These are phyloP conservation scores for Trichoderma semiorbis DNA, from an alignment of 2,329 filamentous ascomycete species.

Conservation along the genomic window DNA sequence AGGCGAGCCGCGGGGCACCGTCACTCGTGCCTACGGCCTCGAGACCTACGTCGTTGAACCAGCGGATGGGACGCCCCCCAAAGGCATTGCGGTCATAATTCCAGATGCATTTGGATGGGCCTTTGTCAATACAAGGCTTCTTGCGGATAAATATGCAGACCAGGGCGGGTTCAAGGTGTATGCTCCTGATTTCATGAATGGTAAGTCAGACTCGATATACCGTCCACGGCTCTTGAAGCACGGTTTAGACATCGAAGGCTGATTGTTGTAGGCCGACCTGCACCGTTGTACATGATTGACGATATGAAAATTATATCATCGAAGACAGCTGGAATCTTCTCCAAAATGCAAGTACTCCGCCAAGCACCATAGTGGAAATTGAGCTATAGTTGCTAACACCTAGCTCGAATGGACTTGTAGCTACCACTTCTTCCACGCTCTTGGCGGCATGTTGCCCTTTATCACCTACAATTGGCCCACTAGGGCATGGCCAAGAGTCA, in stretches of 20 bases:
- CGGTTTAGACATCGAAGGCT: not conserved
- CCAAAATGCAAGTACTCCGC: not conserved
- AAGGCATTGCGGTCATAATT: conserved; percentile 51
- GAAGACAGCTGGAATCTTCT: not conserved
- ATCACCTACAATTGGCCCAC: conserved; percentile 30
- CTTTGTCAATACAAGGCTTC: conserved; percentile 49
- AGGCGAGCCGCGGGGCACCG: conserved; percentile 43
- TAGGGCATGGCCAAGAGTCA: conserved; percentile 34
- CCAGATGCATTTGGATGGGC: conserved; percentile 55
- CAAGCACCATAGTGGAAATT: not conserved
- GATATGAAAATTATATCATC: conserved; percentile 24
- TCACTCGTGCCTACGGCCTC: conserved; percentile 45
- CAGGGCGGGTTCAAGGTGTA: conserved; percentile 49
- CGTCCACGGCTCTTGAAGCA: not conserved
- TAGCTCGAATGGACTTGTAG: conserved; percentile 18
- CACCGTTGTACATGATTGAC: conserved; percentile 32
- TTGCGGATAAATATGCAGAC: conserved; percentile 53
- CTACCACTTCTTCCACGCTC: conserved; percentile 25
- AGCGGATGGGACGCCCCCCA: conserved; percentile 28
- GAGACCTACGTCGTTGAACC: conserved; percentile 46
- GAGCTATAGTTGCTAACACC: not conserved
- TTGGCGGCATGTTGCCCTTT: conserved; percentile 32
- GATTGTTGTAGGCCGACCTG: conserved; percentile 26
- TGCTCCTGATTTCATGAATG: conserved; percentile 54
- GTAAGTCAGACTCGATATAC: conserved; percentile 20